Evolutionary conservation across 495 filamentous ascomycete species (phyloP), one percentile per base, ranked within the genome.

Genomic region (Durotheca rogersii): DNA sequence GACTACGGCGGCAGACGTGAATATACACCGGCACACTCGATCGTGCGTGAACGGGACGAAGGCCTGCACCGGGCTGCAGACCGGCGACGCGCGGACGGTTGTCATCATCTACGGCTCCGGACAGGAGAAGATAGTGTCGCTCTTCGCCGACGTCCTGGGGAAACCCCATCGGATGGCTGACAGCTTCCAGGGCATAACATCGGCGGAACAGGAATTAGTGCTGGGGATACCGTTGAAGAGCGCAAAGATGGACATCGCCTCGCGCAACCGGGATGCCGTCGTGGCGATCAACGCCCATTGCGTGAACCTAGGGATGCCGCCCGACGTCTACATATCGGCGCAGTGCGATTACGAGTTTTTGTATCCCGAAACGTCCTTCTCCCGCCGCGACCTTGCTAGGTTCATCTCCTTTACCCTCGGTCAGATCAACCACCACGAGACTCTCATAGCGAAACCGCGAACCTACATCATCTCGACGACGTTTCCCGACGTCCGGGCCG

Each of bases 391-490:
- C 61, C 67, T 90, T 11, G 78, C 87, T 3, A 80, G 87, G 9
- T 91, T 91, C 58, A 74, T 90, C 17, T 84, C 85, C 4, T 79
- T 90, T 61, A 83, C 86, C 21, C 75, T 90, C 20, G 87, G 88
- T 1, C 86, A 91, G 69, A 79, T 83, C 35, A 79, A 78, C 46
- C 84, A 84, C 23, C 87, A 91, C 62, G 83, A 84, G 51, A 81
- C 85, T 27, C 67, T 93, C 49, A 81, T 86, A 66, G 82, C 80
- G 30, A 91, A 90, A 58, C 77, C 78, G 20, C 75, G 87, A 34
- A 91, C 87, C 0, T 90, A 86, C 64, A 82, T 90, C 54, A 89
- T 93, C 47, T 90, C 87, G 30, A 89, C 87, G 0, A 93, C 88
- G 2, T 93, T 93, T 51, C 86, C 88, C 0, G 88, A 91, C 63